A percentile compares a stretch with the other conserved stretches of the same genome.
These are phyloP conservation scores for Trichothecium roseum DNA, from an alignment of 2,329 filamentous ascomycete genomes.

Conservation along the genomic window DNA sequence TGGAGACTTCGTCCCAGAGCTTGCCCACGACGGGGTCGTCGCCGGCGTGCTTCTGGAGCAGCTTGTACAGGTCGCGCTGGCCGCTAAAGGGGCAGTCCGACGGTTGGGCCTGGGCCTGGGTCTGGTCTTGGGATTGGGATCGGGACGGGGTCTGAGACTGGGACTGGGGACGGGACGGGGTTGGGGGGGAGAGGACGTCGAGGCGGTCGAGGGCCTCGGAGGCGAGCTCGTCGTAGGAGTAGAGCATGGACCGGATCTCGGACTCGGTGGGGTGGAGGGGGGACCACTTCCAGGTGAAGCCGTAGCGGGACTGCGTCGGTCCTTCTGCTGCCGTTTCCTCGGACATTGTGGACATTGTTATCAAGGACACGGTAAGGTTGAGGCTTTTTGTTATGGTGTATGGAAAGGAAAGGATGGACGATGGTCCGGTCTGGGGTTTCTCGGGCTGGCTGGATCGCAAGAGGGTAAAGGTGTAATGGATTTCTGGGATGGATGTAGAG, in stretches of 20 bases:
- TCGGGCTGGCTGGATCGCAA: too few species aligned
- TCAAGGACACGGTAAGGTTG: too few species aligned
- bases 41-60: conserved; percentile 48
- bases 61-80: conserved; percentile 50
- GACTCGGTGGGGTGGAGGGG: conserved; percentile 49
- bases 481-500: too few species aligned
- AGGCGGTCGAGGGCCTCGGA: conserved; percentile 55
- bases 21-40: conserved; percentile 41
- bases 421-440: too few species aligned
- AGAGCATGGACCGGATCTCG: conserved; percentile 48
- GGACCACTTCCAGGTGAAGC: conserved; percentile 52
- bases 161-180: conserved; percentile 2
- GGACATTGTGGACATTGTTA: too few species aligned
- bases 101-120: too few species aligned
- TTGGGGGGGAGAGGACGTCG: conserved; percentile 43
- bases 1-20: conserved; percentile 58
- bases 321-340: too few species aligned
- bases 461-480: too few species aligned
- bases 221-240: conserved; percentile 58
- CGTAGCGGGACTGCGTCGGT: conserved; percentile 22
- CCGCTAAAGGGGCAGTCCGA: conserved; percentile 6
- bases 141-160: too few species aligned
- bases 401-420: too few species aligned
- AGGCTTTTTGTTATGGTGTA: too few species aligned
- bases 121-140: too few species aligned